Percentiles rank a stretch among this genome's conserved stretches.
Conservation (phyloP, 352 stramenopile genomes). For the Pythium aristosporum region DNA sequence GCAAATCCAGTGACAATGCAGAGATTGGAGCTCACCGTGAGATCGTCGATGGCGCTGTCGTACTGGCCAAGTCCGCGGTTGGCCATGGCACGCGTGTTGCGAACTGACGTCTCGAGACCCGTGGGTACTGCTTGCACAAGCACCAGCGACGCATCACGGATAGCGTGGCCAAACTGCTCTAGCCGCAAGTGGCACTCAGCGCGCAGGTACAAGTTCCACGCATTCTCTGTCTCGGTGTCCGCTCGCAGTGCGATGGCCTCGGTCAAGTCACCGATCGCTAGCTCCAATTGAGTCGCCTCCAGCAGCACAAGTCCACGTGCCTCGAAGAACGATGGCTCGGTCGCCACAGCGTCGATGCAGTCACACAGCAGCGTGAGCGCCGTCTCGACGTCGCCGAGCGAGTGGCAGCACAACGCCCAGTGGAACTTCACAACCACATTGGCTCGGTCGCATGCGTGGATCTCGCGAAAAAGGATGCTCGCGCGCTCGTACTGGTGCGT, state of each 20-base stretch:
- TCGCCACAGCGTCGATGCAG: constrained; percentile 47
- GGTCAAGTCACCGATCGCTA: constrained; percentile 62
- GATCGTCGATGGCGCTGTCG: constrained; percentile 48
- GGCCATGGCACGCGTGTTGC: constrained; percentile 61
- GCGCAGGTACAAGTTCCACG: constrained; percentile 40
- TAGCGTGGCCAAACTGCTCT: constrained; percentile 36
- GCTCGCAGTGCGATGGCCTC: constrained; percentile 25
- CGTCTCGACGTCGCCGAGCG: constrained; percentile 45
- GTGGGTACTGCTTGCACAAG: neutral
- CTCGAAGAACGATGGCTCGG: constrained; percentile 63
- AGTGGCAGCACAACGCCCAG: constrained; percentile 53
- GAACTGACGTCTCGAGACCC: constrained; percentile 35
- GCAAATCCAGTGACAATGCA: neutral
- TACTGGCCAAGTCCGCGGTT: constrained; percentile 56
- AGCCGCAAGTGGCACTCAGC: constrained; percentile 49
- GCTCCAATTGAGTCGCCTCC: constrained; percentile 43
- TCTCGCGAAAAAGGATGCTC: constrained; percentile 39
- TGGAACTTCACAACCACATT: constrained; percentile 67
- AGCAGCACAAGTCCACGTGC: constrained; percentile 55
- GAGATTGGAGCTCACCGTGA: constrained; percentile 37
- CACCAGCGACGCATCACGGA: constrained; percentile 43
- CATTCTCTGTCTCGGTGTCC: neutral
- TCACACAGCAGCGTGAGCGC: constrained; percentile 51
- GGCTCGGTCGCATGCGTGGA: constrained; percentile 28
- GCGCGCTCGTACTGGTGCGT: constrained; percentile 45